Evolutionary conservation across 345 rosid genomes (phyloP).

Genomic region (Moricandia moricandioides): DNA sequence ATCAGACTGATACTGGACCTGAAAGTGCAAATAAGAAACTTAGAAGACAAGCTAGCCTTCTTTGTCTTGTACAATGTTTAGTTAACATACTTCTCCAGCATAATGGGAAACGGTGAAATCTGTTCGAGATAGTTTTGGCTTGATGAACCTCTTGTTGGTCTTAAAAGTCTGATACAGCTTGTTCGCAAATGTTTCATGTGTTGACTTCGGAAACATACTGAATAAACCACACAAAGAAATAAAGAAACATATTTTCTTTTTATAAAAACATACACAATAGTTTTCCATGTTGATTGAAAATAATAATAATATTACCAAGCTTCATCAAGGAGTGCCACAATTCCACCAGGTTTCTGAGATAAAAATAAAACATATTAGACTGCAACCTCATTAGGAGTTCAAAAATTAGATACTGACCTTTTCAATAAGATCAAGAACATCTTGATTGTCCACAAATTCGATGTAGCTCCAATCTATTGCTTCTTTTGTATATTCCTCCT

Average conservation of each 20-base stretch:
- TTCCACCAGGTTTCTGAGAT: slow-evolving; percentile 81
- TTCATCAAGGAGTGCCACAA: slow-evolving; percentile 80
- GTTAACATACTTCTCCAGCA: slow-evolving; percentile 80
- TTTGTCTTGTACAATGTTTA: neutral
- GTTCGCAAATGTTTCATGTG: slow-evolving; percentile 92
- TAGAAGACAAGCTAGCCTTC: neutral
- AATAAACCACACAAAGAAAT: slow-evolving; percentile 11
- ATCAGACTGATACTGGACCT: slow-evolving; percentile 93
- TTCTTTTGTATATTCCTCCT: slow-evolving; percentile 11
- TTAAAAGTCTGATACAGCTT: slow-evolving; percentile 96
- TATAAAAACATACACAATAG: neutral
- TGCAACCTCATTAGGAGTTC: neutral
- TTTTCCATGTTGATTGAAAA: neutral
- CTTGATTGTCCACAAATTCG: slow-evolving; percentile 11
- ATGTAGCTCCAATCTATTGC: slow-evolving; percentile 21
- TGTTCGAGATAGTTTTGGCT: slow-evolving; percentile 93
- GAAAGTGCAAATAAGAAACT: slow-evolving; percentile 19
- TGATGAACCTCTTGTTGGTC: slow-evolving; percentile 80
- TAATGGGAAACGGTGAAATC: slow-evolving; percentile 89
- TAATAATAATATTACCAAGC: slow-evolving; percentile 57
- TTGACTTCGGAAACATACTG: slow-evolving; percentile 99
- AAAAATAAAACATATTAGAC: neutral
- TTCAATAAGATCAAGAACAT: slow-evolving; percentile 11
- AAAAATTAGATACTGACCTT: neutral
- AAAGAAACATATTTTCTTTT: too few relatives aligned